Evolutionary conservation across 1,284 basidiomycete species (phyloP), one percentile per base, ranked within the genome.

Genomic region (Rhodotorula sp.): DNA sequence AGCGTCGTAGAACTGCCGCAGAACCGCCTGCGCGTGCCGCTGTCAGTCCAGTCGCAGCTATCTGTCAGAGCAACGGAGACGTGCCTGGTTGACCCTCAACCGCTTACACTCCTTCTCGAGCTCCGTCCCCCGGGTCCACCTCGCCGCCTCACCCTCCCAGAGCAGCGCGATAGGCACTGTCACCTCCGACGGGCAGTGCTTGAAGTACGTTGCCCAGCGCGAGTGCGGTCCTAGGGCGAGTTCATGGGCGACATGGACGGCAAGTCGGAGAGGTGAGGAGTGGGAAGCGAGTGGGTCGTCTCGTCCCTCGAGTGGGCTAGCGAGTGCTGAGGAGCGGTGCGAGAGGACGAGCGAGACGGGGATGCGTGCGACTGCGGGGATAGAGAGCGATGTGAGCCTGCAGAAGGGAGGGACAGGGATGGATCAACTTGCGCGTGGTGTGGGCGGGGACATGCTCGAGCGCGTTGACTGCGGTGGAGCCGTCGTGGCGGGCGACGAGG

Each of bases 191-290:
- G 84, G 83, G 29, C 83, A 71, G 27, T 75, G 78, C 58, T 81
- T 81, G 3, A 84, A 64, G 73, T 84, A 85, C 12, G 79, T 81
- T 55, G 74, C 80, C 73, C 80, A 84, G 9, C 62, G 55, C 2
- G 82, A 83, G 7, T 71, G 36, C 0, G 32, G 13, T 2, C 80
- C 81, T 1, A 82, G 72, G 1, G 79, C 75, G 9, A 83, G 58
- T 72, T 84, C 84, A 70, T 83, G 80, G 1, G 83, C 77, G 25
- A 84, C 72, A 32, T 79, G 80, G 0, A 83, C 73, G 6, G 82
- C 72, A 25, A 85, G 80, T 7, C 55, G 61, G 32, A 80, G 72
- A 10, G 82, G 73, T 59, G 81, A 79, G 1, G 81, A 64, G 1
- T 57, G 27, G 8, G 61, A 19, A 50, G 51, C 59, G 62, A 61